Conservation (phyloP, 1,284 basidiomycete genomes). For the Thecaphora thlaspeos region DNA sequence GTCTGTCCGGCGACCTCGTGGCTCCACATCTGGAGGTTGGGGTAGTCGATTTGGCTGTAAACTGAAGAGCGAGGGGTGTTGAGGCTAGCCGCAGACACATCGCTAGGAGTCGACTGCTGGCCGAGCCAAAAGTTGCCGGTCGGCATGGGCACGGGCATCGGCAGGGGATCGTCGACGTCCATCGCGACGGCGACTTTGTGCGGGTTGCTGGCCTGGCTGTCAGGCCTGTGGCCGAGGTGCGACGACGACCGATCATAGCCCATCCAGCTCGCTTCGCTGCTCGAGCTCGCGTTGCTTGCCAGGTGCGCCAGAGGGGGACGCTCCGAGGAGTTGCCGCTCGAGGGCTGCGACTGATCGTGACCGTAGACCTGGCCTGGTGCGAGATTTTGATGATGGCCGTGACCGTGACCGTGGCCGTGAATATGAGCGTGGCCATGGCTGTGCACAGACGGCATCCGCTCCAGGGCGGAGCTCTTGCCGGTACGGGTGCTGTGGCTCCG, state of each 20-base stretch:
- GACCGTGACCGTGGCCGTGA: slow-evolving; percentile 18
- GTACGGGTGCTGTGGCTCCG: slow-evolving; percentile 32
- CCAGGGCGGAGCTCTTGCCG: slow-evolving; percentile 31
- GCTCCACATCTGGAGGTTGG: slow-evolving; percentile 1
- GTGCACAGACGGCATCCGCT: slow-evolving; percentile 31
- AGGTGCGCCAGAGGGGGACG: background rate
- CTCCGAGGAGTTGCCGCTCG: background rate
- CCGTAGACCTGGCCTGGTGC: slow-evolving; percentile 5
- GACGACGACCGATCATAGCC: background rate
- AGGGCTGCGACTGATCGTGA: background rate
- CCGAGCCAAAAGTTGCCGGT: slow-evolving; percentile 17
- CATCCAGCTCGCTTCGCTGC: background rate
- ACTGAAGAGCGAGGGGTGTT: background rate
- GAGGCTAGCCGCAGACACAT: slow-evolving; percentile 12
- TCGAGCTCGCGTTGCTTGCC: background rate
- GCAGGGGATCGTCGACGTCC: slow-evolving; percentile 12
- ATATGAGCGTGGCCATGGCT: slow-evolving; percentile 11
- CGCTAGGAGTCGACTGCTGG: slow-evolving; percentile 25
- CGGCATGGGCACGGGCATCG: background rate
- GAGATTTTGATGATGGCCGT: slow-evolving; percentile 7
- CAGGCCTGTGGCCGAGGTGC: background rate
- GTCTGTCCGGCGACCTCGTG: background rate
- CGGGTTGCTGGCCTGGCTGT: background rate
- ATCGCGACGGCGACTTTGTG: slow-evolving; percentile 10
- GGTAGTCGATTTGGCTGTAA: slow-evolving; percentile 2